Conservation (phyloP, 495 filamentous ascomycete species). For the Chaetomium fimeti region DNA sequence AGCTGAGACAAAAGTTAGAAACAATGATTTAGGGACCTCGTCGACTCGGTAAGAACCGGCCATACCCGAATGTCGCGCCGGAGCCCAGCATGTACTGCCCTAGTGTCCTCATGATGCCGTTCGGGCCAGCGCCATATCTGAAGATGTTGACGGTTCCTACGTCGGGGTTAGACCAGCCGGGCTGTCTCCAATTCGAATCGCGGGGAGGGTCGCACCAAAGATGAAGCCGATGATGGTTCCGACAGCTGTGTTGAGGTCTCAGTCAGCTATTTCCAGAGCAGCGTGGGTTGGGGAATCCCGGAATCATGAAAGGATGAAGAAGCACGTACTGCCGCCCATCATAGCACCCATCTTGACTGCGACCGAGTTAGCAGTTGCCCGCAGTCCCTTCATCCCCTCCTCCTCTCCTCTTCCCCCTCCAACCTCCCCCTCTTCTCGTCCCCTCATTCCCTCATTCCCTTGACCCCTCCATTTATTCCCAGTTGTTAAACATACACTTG, state of each 20-base stretch:
- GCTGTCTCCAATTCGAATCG: background rate
- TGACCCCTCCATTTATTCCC: no score
- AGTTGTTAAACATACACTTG: slow-evolving; percentile 64
- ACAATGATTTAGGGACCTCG: background rate
- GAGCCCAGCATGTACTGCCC: slow-evolving; percentile 98
- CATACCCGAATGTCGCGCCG: slow-evolving; percentile 92
- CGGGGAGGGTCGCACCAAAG: slow-evolving; percentile 60
- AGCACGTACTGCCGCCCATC: slow-evolving; percentile 89
- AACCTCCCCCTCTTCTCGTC: background rate
- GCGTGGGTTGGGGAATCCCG: background rate
- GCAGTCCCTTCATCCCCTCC: background rate
- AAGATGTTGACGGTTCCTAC: slow-evolving; percentile 90
- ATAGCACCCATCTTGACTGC: slow-evolving; percentile 96
- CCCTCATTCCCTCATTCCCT: background rate
- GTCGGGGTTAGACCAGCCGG: slow-evolving; percentile 27
- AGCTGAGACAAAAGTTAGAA: slow-evolving; percentile 52
- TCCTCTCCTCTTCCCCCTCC: no score
- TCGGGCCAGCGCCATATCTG: slow-evolving; percentile 86
- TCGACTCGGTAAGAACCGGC: background rate
- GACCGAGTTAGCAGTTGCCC: slow-evolving; percentile 29
- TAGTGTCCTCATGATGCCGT: slow-evolving; percentile 87
- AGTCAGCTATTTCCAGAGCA: slow-evolving; percentile 18
- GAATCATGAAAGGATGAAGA: background rate
- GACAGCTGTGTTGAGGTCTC: slow-evolving; percentile 62
- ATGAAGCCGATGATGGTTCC: slow-evolving; percentile 97